Conservation (phyloP, 1,284 basidiomycete genomes). For the Peniophora sp. region DNA sequence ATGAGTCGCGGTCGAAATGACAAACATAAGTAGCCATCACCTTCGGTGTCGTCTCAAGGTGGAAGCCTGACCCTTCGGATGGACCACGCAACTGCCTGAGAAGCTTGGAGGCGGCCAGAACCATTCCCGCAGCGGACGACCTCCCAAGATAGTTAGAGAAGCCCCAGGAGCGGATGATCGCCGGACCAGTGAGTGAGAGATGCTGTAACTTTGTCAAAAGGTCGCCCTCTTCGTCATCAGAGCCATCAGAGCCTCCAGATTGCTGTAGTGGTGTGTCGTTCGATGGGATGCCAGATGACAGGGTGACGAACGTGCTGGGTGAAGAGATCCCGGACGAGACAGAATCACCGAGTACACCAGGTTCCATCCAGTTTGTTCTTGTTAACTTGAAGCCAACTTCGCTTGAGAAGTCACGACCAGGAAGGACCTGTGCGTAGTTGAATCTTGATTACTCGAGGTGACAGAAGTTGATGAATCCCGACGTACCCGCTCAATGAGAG, state of each 20-base stretch:
- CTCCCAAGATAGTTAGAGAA: conserved; percentile 40
- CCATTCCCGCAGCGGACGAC: conserved; percentile 58
- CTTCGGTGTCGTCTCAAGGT: conserved; percentile 2
- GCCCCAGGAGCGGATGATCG: neutral
- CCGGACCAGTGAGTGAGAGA: conserved; percentile 1
- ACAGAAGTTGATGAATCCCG: neutral
- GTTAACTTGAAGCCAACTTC: neutral
- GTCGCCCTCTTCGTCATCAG: neutral
- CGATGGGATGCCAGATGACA: too few relatives aligned
- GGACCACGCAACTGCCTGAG: conserved; percentile 48
- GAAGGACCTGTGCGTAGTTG: neutral
- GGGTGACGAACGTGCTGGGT: conserved; percentile 5
- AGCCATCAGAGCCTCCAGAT: too few relatives aligned
- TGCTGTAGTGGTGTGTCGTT: too few relatives aligned
- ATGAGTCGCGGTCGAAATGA: neutral
- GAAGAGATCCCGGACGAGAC: neutral
- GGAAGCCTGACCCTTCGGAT: conserved; percentile 10
- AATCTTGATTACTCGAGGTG: neutral
- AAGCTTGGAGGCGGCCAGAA: conserved; percentile 57
- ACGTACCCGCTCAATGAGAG: neutral
- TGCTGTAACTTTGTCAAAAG: neutral
- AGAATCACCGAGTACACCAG: neutral
- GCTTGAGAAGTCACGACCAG: neutral
- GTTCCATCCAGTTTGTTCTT: neutral
- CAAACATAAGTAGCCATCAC: conserved; percentile 3